phyloP scores from a whole-genome alignment of 2,329 filamentous ascomycete species.

The Macrophomina phaseolina region DNA sequence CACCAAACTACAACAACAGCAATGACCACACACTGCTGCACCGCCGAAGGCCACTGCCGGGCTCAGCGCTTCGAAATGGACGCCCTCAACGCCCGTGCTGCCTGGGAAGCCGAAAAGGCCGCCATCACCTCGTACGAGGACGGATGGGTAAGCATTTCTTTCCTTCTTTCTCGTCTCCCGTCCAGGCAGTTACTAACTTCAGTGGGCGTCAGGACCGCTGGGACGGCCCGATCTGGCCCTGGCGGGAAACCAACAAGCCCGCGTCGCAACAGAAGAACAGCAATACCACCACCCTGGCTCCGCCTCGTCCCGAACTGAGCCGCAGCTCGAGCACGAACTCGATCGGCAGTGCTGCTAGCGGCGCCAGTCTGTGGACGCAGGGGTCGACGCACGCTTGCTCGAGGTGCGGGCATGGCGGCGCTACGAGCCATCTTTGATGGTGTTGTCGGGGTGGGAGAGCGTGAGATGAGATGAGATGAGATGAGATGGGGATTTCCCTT shows the following conservation, averaged over 20 bases:
- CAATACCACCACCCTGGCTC: slow-evolving; percentile 3
- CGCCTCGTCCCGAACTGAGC: slow-evolving; percentile 9
- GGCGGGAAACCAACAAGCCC: slow-evolving; percentile 25
- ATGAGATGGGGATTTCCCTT: background rate
- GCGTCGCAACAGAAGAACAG: slow-evolving; percentile 18
- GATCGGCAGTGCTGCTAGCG: background rate
- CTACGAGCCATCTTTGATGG: slow-evolving; percentile 17
- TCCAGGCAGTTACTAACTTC: slow-evolving; percentile 1
- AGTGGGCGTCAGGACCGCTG: slow-evolving; percentile 23
- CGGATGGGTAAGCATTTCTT: slow-evolving; percentile 27
- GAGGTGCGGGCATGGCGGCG: slow-evolving; percentile 17
- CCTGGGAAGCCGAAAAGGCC: slow-evolving; percentile 33
- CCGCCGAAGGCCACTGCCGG: slow-evolving; percentile 34
- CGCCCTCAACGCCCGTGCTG: slow-evolving; percentile 26
- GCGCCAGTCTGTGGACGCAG: slow-evolving; percentile 14
- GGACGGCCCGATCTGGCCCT: slow-evolving; percentile 22
- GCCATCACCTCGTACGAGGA: slow-evolving; percentile 30
- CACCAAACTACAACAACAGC: slow-evolving; percentile 3
- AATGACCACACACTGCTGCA: slow-evolving; percentile 27
- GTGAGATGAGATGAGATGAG: background rate
- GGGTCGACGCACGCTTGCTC: background rate
- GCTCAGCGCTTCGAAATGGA: slow-evolving; percentile 36
- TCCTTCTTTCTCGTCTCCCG: background rate
- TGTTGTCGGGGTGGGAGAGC: background rate
- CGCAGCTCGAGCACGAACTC: slow-evolving; percentile 11